Conservation (phyloP, 2,329 filamentous ascomycete genomes). For the Calonectria montana region DNA sequence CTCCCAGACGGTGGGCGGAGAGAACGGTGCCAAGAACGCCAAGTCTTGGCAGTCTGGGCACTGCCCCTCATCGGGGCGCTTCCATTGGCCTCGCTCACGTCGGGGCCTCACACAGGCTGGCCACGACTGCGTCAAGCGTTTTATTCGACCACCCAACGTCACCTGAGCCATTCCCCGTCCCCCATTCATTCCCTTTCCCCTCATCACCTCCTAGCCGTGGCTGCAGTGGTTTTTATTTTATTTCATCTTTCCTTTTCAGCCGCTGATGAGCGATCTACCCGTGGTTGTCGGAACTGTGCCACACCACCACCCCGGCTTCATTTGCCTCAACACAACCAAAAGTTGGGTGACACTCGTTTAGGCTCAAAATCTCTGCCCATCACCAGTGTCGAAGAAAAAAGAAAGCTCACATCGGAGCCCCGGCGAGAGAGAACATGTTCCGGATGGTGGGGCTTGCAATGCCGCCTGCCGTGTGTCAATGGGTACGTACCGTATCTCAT, state of each 20-base stretch:
- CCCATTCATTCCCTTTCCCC: conserved; percentile 10
- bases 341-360: conserved; percentile 1
- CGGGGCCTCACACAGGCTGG: conserved; percentile 43
- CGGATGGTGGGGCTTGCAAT: conserved; percentile 10
- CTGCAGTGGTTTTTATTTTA: not conserved
- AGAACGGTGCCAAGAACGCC: conserved; percentile 49
- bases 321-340: not conserved
- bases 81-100: conserved; percentile 45
- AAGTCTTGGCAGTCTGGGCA: conserved; percentile 55
- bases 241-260: conserved; percentile 1
- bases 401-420: not conserved
- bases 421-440: conserved; percentile 9
- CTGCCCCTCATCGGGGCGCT: conserved; percentile 45
- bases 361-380: not conserved
- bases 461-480: conserved; percentile 7
- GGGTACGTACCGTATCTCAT: conserved; percentile 9
- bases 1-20: conserved; percentile 40
- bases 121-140: conserved; percentile 45
- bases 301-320: not conserved
- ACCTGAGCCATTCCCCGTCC: conserved; percentile 39
- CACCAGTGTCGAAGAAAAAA: conserved; percentile 2
- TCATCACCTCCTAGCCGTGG: not conserved
- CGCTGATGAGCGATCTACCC: not conserved
- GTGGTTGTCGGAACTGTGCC: not conserved
- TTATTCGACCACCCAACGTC: conserved; percentile 42